These are phyloP conservation scores for Geotrichum bryndzae DNA, from an alignment of 1,139 yeast species.

Conservation along the genomic window DNA sequence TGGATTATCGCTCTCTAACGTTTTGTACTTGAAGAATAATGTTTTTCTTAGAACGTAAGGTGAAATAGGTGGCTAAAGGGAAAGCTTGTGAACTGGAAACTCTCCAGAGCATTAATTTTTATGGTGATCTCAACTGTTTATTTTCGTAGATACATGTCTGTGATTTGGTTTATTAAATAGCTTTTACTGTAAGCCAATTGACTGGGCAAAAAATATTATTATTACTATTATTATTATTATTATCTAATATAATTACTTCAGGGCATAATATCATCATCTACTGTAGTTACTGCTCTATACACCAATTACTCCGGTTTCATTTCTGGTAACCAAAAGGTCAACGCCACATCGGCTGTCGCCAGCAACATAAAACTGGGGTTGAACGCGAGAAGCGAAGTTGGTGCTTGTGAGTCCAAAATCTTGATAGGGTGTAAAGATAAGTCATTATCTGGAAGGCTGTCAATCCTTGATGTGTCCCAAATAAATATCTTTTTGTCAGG, in stretches of 20 bases:
- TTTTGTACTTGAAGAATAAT: too few relatives aligned
- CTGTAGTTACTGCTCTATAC: neutral
- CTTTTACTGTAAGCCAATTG: too few relatives aligned
- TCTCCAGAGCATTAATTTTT: too few relatives aligned
- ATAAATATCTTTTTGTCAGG: slow-evolving; percentile 52
- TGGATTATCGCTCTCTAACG: too few relatives aligned
- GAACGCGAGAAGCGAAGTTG: slow-evolving; percentile 52
- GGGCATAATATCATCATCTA: neutral
- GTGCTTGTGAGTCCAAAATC: slow-evolving; percentile 34
- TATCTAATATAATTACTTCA: neutral
- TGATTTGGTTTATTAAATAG: too few relatives aligned
- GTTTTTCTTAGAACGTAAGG: too few relatives aligned
- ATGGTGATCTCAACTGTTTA: too few relatives aligned
- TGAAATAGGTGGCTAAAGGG: too few relatives aligned
- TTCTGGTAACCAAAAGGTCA: slow-evolving; percentile 39
- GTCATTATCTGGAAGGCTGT: slow-evolving; percentile 31
- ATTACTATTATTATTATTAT: too few relatives aligned
- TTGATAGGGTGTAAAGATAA: slow-evolving; percentile 27
- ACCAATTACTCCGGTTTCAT: neutral
- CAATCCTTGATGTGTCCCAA: slow-evolving; percentile 50
- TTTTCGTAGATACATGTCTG: too few relatives aligned
- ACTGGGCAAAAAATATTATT: too few relatives aligned
- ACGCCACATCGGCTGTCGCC: slow-evolving; percentile 71
- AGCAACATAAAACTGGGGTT: slow-evolving; percentile 73
- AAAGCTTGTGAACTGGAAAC: too few relatives aligned